Evolutionary conservation across 371 early-diverging fungal genomes (phyloP).

Genomic region (Apophysomyces ossiformis): DNA sequence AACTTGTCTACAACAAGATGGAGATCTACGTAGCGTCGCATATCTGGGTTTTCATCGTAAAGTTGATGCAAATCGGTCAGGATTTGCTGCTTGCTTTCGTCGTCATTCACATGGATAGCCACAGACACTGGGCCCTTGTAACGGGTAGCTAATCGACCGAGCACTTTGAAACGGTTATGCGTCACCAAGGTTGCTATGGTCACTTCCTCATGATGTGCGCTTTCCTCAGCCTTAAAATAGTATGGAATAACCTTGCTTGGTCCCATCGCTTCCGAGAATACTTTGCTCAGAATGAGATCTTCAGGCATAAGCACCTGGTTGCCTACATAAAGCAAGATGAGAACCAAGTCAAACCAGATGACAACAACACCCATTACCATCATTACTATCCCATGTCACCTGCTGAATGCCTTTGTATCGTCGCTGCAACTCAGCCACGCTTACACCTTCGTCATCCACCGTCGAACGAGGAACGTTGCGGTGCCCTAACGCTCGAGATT

Average conservation of each 20-base stretch:
- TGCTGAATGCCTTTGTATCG: slow-evolving; percentile 28
- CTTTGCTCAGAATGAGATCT: slow-evolving; percentile 57
- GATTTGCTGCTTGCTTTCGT: slow-evolving; percentile 48
- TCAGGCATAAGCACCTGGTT: slow-evolving; percentile 35
- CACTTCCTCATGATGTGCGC: slow-evolving; percentile 55
- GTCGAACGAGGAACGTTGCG: slow-evolving; percentile 15
- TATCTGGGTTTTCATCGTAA: slow-evolving; percentile 52
- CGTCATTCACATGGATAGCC: slow-evolving; percentile 67
- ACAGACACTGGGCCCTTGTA: slow-evolving; percentile 67
- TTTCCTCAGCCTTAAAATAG: slow-evolving; percentile 53
- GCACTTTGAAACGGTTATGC: slow-evolving; percentile 52
- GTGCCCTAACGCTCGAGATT: neutral
- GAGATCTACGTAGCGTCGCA: slow-evolving; percentile 59
- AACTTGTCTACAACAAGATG: slow-evolving; percentile 65
- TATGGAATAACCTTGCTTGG: slow-evolving; percentile 66
- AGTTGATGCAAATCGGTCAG: slow-evolving; percentile 53
- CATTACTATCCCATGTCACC: slow-evolving; percentile 28
- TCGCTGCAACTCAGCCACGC: slow-evolving; percentile 27
- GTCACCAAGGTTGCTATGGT: slow-evolving; percentile 64
- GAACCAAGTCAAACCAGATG: neutral
- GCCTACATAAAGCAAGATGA: slow-evolving; percentile 5
- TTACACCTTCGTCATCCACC: slow-evolving; percentile 8
- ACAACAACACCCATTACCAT: slow-evolving; percentile 17
- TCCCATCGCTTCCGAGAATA: slow-evolving; percentile 63
- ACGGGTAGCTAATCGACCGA: slow-evolving; percentile 55